Evolutionary conservation across 2,329 filamentous ascomycete genomes (phyloP).

Genomic region (Aspergillus quadricinctus): DNA sequence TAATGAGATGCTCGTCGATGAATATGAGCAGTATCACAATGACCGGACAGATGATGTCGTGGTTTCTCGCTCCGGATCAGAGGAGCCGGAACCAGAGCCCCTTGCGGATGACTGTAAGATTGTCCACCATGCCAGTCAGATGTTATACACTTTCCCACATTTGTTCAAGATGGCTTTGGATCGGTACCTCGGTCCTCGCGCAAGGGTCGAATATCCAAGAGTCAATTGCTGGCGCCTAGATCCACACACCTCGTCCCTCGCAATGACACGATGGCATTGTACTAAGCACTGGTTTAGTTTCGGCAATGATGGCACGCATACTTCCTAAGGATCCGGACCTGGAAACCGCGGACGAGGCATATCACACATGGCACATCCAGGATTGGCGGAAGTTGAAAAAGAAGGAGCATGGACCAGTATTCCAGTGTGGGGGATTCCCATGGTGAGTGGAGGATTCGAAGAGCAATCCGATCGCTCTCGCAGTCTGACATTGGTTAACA

Average conservation of each 20-base stretch:
- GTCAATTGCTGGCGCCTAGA: neutral
- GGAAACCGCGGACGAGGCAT: slow-evolving; percentile 69
- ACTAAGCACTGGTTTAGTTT: slow-evolving; percentile 49
- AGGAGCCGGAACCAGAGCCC: slow-evolving; percentile 53
- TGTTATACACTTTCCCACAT: neutral
- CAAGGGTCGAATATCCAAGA: slow-evolving; percentile 5
- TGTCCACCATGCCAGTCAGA: slow-evolving; percentile 8
- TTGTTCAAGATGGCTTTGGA: slow-evolving; percentile 1
- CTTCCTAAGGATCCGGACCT: slow-evolving; percentile 75
- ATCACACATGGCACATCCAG: slow-evolving; percentile 82
- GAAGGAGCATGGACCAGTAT: slow-evolving; percentile 82
- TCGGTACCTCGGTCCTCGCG: slow-evolving; percentile 3
- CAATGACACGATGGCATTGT: slow-evolving; percentile 12
- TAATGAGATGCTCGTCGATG: slow-evolving; percentile 61
- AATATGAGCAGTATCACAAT: slow-evolving; percentile 54
- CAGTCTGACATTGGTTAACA: slow-evolving; percentile 36
- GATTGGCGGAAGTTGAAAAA: slow-evolving; percentile 72
- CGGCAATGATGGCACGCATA: slow-evolving; percentile 78
- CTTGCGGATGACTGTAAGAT: slow-evolving; percentile 56
- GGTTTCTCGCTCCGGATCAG: slow-evolving; percentile 57
- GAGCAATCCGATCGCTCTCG: neutral
- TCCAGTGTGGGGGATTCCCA: slow-evolving; percentile 79
- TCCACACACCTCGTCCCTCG: neutral
- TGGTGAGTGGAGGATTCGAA: slow-evolving; percentile 57
- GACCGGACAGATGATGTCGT: slow-evolving; percentile 60